Conservation (phyloP, 306 rosid species). For the Corylus americana region DNA sequence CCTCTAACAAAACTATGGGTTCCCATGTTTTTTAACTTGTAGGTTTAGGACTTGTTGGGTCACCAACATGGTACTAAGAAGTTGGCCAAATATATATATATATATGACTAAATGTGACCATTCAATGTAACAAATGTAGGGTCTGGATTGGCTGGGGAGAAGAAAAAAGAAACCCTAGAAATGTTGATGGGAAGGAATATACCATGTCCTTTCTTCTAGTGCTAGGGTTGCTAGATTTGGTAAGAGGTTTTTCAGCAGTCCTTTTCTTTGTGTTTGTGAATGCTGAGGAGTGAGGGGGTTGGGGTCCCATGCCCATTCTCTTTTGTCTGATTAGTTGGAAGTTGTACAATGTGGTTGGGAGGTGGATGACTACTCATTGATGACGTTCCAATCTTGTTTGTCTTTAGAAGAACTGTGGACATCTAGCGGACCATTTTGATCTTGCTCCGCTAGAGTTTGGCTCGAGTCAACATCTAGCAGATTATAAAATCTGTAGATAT, state of each 20-base stretch:
- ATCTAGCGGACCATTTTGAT: no score
- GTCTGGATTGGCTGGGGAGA: not conserved
- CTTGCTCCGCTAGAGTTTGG: no score
- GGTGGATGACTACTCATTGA: not conserved
- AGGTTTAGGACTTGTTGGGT: not conserved
- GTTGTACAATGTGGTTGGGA: not conserved
- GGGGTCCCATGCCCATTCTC: not conserved
- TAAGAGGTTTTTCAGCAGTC: not conserved
- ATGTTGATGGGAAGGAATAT: not conserved
- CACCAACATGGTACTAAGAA: not conserved
- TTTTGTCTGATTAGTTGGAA: not conserved
- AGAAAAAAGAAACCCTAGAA: not conserved
- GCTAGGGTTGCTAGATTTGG: slow-evolving; percentile 2
- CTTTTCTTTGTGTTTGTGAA: not conserved
- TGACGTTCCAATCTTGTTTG: slow-evolving; percentile 1
- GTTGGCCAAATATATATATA: not conserved
- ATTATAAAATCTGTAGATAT: no score
- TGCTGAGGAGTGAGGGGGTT: not conserved
- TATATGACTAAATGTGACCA: not conserved
- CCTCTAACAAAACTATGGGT: not conserved
- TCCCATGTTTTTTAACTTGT: not conserved
- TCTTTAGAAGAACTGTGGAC: no score
- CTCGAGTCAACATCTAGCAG: no score
- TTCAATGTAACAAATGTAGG: not conserved
- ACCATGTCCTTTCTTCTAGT: not conserved